phyloP scores from a whole-genome alignment of 352 stramenopile genomes.

The Globisporangium yorkense region DNA sequence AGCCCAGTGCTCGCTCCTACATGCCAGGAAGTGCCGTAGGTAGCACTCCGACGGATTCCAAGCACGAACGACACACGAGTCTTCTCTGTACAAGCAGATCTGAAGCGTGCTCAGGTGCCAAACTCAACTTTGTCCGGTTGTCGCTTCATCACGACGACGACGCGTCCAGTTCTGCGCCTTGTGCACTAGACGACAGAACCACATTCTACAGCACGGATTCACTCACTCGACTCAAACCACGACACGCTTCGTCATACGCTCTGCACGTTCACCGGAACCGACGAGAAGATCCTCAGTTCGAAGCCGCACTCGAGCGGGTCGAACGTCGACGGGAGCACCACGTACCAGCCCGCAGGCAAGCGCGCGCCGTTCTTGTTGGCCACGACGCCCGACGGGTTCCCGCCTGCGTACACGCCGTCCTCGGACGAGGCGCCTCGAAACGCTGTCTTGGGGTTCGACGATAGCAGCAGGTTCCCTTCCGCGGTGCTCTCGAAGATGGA shows the following conservation, averaged over 20 bases:
- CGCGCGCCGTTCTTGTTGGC: constrained; percentile 22
- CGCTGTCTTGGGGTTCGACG: constrained; percentile 49
- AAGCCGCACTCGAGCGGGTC: constrained; percentile 52
- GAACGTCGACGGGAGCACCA: constrained; percentile 73
- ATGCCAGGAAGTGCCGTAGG: no score
- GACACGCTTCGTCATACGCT: constrained; percentile 15
- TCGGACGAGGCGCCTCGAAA: constrained; percentile 51
- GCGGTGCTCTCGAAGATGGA: constrained; percentile 62
- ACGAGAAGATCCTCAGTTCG: constrained; percentile 54
- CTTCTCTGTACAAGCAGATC: no score
- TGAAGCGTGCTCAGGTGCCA: no score
- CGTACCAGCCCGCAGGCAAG: constrained; percentile 56
- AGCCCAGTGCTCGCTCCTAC: no score
- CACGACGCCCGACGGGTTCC: constrained; percentile 44
- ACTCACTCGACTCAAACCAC: no score
- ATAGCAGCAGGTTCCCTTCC: constrained; percentile 49
- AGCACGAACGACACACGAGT: no score
- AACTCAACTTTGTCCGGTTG: no score
- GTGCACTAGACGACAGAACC: no score
- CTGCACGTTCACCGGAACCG: constrained; percentile 30
- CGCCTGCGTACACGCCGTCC: constrained; percentile 46
- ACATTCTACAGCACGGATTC: no score
- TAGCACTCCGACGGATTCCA: no score
- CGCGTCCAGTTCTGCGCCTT: no score
- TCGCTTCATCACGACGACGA: no score